These are phyloP conservation scores for Pichia sp. DNA, from an alignment of 1,139 yeast species.

Conservation along the genomic window DNA sequence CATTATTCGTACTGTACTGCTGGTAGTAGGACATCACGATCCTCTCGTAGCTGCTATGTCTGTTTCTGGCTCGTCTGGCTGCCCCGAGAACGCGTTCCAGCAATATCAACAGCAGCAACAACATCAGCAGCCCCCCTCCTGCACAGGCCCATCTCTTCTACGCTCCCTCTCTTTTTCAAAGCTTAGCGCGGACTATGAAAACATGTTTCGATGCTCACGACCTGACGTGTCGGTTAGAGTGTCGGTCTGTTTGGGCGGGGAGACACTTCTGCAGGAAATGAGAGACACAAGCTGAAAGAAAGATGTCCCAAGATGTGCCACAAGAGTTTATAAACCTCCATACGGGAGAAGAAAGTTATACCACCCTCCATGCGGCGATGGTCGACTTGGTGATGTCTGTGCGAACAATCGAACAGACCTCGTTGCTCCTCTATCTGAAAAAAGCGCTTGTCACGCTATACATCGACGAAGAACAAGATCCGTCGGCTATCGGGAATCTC, in stretches of 20 bases:
- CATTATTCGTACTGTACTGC: constrained; percentile 21
- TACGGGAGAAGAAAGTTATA: neutral
- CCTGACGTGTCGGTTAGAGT: neutral
- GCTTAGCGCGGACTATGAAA: constrained; percentile 1
- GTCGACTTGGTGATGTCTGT: constrained; percentile 44
- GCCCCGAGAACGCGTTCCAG: neutral
- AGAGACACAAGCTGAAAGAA: neutral
- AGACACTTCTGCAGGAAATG: neutral
- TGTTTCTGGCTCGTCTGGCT: neutral
- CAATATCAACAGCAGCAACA: no score
- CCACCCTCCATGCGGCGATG: constrained; percentile 37
- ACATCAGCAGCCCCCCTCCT: neutral
- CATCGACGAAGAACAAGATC: constrained; percentile 7
- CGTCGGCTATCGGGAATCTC: neutral
- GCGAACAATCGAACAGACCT: constrained; percentile 26
- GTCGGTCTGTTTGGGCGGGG: neutral
- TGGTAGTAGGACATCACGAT: constrained; percentile 31
- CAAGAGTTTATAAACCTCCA: neutral
- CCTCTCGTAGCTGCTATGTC: neutral
- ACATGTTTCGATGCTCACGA: neutral
- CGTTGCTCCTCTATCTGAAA: constrained; percentile 21
- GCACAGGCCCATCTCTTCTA: neutral
- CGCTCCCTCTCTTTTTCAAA: neutral
- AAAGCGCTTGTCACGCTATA: constrained; percentile 15
- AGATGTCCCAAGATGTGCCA: neutral